These are phyloP conservation scores for Entelexis paramagnoliae DNA, from an alignment of 1,139 yeast genomes.

Conservation along the genomic window DNA sequence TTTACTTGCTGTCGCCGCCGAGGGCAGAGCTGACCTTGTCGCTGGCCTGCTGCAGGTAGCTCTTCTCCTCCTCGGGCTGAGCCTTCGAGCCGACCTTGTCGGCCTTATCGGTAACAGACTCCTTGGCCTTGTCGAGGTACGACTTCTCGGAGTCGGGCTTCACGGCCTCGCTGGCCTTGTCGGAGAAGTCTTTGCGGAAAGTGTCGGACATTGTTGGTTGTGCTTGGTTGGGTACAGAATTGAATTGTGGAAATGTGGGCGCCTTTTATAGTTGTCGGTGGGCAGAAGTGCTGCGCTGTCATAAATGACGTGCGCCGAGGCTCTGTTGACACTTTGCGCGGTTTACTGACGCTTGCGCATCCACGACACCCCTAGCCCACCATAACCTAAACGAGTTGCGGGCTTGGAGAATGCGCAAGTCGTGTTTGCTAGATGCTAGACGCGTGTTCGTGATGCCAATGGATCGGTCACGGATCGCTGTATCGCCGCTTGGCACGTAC, in stretches of 20 bases:
- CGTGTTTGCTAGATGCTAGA: too few species aligned
- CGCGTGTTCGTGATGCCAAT: too few species aligned
- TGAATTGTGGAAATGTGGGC: neutral
- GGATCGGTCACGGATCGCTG: too few species aligned
- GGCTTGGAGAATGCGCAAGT: neutral
- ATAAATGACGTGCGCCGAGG: neutral
- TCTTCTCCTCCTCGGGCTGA: slow-evolving; percentile 15
- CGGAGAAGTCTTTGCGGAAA: slow-evolving; percentile 37
- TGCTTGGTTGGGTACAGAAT: neutral
- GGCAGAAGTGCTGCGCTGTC: neutral
- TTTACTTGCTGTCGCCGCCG: slow-evolving; percentile 15
- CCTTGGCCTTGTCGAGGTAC: slow-evolving; percentile 56
- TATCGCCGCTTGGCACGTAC: too few species aligned
- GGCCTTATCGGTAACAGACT: slow-evolving; percentile 50
- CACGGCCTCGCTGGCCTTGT: slow-evolving; percentile 53
- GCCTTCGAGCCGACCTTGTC: slow-evolving; percentile 40
- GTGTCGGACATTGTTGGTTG: slow-evolving; percentile 22
- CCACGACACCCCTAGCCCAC: neutral
- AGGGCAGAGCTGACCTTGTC: slow-evolving; percentile 19
- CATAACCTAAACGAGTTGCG: neutral
- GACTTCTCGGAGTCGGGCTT: slow-evolving; percentile 67
- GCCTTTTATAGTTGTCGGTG: neutral
- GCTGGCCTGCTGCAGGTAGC: slow-evolving; percentile 21
- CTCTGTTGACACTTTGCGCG: neutral
- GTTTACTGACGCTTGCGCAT: neutral